Base-by-base conservation (phyloP, 345 rosid species). In the Raphanus raphanistrum region DNA sequence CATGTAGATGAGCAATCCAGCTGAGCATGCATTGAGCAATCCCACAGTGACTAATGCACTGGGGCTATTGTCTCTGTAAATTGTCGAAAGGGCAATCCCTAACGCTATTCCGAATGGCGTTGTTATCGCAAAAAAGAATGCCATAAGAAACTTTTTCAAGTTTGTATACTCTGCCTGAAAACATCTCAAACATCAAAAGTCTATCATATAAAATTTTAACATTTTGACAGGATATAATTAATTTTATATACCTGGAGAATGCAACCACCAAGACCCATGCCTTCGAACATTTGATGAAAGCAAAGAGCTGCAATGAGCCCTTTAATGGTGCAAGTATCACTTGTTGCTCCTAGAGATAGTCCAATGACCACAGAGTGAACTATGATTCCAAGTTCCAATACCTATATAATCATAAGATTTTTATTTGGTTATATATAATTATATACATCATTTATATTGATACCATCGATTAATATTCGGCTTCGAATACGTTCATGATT, bases 231-330 rank as follows among this genome's bases (percentile, higher is more conserved):
- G 38, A 16, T 5, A 33, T 8, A 8, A 27, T 60, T 43, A 50
- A 13, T 28, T 38, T 60, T 25, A 27, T 55, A 8, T 61, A 87
- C 94, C 89, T 90, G 93, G 28, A 88, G 85, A 62, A 92, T 92
- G 88, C 97, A 87, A 21, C 95, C 95, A 1, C 93, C 93, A 15
- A 86, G 95, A 32, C 90, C 97, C 97, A 86, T 90, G 52, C 97
- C 95, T 84, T 90, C 97, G 54, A 90, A 92, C 87, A 92, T 85
- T 84, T 89, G 96, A 70, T 89, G 94, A 86, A 93, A 93, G 84
- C 96, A 93, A 58, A 90, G 90, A 32, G 98, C 98, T 33, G 94
- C 91, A 1, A 90, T 73, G 9, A 89, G 90, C 21, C 88, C 89
- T 77, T 79, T 87, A 64, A 92, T 92, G 72, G 85, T 72, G 84